Evolutionary conservation across 2,329 filamentous ascomycete species (phyloP), one percentile per base, ranked within the genome.

Genomic region (Knufia fluminis): DNA sequence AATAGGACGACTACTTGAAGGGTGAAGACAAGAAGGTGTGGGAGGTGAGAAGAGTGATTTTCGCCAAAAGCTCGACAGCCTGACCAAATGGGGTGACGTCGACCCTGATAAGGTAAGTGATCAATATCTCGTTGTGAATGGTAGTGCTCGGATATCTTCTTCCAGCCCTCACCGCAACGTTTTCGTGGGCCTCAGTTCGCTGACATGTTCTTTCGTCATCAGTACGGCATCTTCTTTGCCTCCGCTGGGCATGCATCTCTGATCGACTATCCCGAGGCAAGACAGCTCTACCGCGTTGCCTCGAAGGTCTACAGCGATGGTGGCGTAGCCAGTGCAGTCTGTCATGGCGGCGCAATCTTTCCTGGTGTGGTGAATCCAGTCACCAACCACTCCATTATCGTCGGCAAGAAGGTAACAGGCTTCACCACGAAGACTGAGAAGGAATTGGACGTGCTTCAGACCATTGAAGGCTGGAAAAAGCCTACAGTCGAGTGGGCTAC

Each of bases 221-320:
- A 60, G 49, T 63, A 64, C 49, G 68, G 68, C 20, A 43, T 69
- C 1, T 69, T 69, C 61, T 69, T 66, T 53, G 66, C 67, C 2
- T 64, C 62, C 0, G 68, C 67, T 0, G 68, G 67, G 3, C 68
- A 69, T 50, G 68, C 67, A 0, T 60, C 65, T 2, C 50, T 69
- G 52, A 66, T 69, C 32, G 67, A 70, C 50, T 70, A 68, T 46
- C 68, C 68, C 0, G 54, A 61, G 28, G 66, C 67, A 2, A 64
- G 50, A 14, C 35, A 45, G 1, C 42, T 63, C 31, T 60, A 63
- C 46, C 35, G 17, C 1, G 58, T 62, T 32, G 60, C 59, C 1
- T 48, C 52, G 8, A 52, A 60, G 16, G 57, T 70, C 6, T 68
- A 58, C 24, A 52, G 56, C 1, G 38, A 60, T 17, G 61, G 61